Conservation (phyloP, 371 early-diverging fungal genomes). For the Nematocida parisii region DNA sequence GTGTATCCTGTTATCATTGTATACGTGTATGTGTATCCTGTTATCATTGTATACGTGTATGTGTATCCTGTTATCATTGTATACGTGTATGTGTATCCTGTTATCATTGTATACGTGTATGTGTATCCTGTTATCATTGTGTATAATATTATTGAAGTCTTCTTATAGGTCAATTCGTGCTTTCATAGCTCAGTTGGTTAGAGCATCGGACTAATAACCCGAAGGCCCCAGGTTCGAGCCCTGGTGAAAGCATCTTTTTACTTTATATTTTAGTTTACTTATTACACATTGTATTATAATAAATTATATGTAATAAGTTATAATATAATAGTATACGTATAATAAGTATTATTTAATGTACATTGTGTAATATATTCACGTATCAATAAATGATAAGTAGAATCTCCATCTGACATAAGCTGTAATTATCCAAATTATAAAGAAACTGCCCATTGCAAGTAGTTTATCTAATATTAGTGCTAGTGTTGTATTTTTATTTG, state of each 20-base stretch:
- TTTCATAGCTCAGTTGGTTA: constrained; percentile 64
- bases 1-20: too few relatives aligned
- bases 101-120: too few relatives aligned
- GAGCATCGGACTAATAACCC: constrained; percentile 64
- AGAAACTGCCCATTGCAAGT: constrained; percentile 37
- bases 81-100: too few relatives aligned
- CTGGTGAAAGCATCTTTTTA: constrained; percentile 61
- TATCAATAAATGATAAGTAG: constrained; percentile 5
- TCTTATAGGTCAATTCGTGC: constrained; percentile 1
- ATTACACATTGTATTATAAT: too few relatives aligned
- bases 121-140: too few relatives aligned
- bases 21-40: too few relatives aligned
- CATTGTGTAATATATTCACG: not conserved
- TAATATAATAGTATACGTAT: too few relatives aligned
- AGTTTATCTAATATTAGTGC: constrained; percentile 22
- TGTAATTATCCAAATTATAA: constrained; percentile 45
- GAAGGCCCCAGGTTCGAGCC: constrained; percentile 64
- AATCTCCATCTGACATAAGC: constrained; percentile 29
- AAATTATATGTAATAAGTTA: too few relatives aligned
- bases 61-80: too few relatives aligned
- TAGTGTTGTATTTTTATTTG: not conserved
- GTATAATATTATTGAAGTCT: too few relatives aligned
- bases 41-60: too few relatives aligned
- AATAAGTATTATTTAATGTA: too few relatives aligned
- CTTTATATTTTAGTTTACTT: not conserved